These are phyloP conservation scores for Salix suchowensis DNA, from an alignment of 345 rosid genomes.

Conservation along the genomic window DNA sequence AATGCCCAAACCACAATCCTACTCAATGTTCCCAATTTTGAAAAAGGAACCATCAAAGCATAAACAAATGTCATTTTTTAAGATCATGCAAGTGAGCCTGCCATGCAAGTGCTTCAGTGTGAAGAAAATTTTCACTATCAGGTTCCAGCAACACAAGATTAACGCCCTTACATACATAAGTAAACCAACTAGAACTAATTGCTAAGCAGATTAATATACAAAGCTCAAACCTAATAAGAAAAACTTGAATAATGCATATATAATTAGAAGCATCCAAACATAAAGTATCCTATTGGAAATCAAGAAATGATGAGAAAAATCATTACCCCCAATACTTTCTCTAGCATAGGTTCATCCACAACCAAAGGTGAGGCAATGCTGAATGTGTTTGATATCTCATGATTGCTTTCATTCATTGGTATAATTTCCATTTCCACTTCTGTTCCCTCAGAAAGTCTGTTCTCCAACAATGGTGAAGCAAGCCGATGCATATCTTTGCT, in stretches of 20 bases:
- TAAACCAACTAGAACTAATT: neutral
- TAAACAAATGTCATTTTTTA: neutral
- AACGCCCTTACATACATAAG: neutral
- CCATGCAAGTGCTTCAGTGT: neutral
- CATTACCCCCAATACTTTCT: conserved; percentile 89
- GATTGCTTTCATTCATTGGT: conserved; percentile 76
- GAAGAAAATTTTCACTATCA: neutral
- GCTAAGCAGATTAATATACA: neutral
- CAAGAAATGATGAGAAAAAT: neutral
- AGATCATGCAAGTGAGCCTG: neutral
- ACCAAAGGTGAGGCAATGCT: conserved; percentile 62
- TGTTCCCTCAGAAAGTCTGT: conserved; percentile 80
- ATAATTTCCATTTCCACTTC: conserved; percentile 99
- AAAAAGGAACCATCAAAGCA: neutral
- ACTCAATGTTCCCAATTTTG: neutral
- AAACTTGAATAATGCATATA: neutral
- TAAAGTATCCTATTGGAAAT: neutral
- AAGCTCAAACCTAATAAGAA: neutral
- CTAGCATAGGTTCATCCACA: conserved; percentile 86
- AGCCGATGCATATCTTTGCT: conserved; percentile 73
- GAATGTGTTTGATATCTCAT: conserved; percentile 68
- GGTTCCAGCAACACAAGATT: neutral
- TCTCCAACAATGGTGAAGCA: conserved; percentile 71
- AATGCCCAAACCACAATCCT: neutral
- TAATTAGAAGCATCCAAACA: neutral